Evolutionary conservation across 176 grass and related monocot species (phyloP).

Genomic region (Thalia dealbata): DNA sequence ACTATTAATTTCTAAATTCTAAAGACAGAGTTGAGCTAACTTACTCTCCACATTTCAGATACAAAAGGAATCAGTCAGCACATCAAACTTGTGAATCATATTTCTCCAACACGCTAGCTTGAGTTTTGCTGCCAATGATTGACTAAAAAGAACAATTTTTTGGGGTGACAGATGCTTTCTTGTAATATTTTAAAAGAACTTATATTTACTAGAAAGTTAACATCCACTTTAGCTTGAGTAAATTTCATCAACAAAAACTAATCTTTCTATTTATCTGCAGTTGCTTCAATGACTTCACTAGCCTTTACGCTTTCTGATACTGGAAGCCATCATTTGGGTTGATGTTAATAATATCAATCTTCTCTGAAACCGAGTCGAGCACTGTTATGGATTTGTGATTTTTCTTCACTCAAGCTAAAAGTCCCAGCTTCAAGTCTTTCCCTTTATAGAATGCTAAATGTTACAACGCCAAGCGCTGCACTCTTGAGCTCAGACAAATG

Average conservation of each 20-base stretch:
- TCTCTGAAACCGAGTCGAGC: background rate
- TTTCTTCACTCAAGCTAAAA: background rate
- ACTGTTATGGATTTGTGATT: background rate
- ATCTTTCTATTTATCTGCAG: background rate
- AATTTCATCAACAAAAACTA: background rate
- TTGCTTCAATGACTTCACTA: background rate
- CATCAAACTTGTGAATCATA: no score
- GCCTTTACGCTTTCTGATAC: background rate
- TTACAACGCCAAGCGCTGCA: no score
- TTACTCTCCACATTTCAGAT: background rate
- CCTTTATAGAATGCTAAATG: no score
- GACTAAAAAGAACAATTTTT: background rate
- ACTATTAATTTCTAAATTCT: no score
- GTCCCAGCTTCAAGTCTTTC: background rate
- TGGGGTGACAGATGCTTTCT: background rate
- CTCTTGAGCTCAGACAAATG: no score
- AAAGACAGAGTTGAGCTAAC: background rate
- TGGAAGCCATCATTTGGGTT: background rate
- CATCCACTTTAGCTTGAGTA: background rate
- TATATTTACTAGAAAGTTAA: background rate
- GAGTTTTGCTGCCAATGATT: background rate
- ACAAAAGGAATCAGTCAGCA: no score
- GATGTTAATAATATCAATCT: background rate
- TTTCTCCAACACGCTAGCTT: background rate
- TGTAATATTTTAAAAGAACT: background rate